Base-by-base conservation (phyloP, 1,139 yeast species). In the Nakaseomyces sp. region DNA sequence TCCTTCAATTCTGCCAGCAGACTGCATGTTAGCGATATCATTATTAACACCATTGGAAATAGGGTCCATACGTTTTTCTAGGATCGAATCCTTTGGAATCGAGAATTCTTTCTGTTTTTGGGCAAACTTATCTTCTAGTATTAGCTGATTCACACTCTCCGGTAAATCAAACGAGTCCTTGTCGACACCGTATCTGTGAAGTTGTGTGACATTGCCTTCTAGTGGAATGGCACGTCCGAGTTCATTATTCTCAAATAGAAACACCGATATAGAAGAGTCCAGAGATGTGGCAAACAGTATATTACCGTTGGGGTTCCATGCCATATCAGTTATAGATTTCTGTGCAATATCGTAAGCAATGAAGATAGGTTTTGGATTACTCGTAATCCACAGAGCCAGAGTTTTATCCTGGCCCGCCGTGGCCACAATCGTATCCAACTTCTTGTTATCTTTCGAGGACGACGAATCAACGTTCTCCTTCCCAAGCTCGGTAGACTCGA, bases 181-280 rank as follows among this genome's bases (percentile, higher is more conserved):
- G 51, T 86, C 95, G 2, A 86, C 89, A 48, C 98, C 98, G 59
- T 84, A 91, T 51, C 88, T 73, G 50, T 81, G 79, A 47, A 91
- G 71, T 48, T 83, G 86, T 41, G 74, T 71, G 47, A 77, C 81
- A 47, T 83, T 79, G 46, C 77, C 82, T 36, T 77, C 86, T 19
- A 71, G 50, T 10, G 91, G 77, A 1, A 85, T 77, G 3, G 79
- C 77, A 31, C 65, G 68, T 2, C 98, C 98, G 29, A 91, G 67
- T 57, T 91, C 98, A 32, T 74, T 70, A 2, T 66, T 63, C 19
- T 77, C 88, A 60, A 91, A 91, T 8, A 68, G 56, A 1, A 87
- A 70, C n/a, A 80, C 75, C 0, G 88, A 71, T 6, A 91, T 80
- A 0, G 88, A 71, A 2, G 98, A 96, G 64, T 91, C 97, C 40